Evolutionary conservation across 768 basidiomycete species (phyloP), one percentile per base, ranked within the genome.

Genomic region (Kwoniella europaea): DNA sequence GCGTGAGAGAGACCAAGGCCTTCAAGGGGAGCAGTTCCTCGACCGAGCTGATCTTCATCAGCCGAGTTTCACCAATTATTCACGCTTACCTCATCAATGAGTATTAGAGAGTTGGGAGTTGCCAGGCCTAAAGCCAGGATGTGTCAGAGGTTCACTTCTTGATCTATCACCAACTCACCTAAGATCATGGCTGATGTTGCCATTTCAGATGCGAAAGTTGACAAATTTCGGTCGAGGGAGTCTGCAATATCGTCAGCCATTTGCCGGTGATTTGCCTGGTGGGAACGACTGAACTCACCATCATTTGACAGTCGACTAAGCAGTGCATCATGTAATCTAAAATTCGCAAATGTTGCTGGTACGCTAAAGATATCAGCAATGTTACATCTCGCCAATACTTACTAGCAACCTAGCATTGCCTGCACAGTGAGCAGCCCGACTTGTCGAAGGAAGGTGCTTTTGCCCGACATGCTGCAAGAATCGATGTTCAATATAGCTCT

Each of bases 191-290:
- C 91, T 27, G 90, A 90, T 2, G 92, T 89, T 1, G 91, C 89
- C 93, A 99, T 98, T 84, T 99, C 96, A 73, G 89, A 90, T 1
- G 94, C 93, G 84, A 99, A 99, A 0, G 97, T 98, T 74, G 94
- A 97, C 27, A 98, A 82, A 55, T 88, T 91, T 78, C 89, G 91
- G 82, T 96, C 93, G 79, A 94, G 87, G 75, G 93, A 91, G 77
- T 98, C 94, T 82, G 46, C n/a, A 27, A 12, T 50, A 50, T 18
- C 53, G 22, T 68, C 42, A 62, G 9, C 13, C 22, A 13, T 18
- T 10, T 3, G 24, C 15, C 27, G 15, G 46, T 42, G 10, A 18
- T 12, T 15, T 29, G 24, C 27, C 10, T 41, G 35, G 2, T 27
- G 27, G 5, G 35, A 35, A 35, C 6, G 6, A 35, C 6, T 35